These are phyloP conservation scores for Tetradesmus lagerheimii DNA, from an alignment of 139 green algal genomes.

Conservation along the genomic window DNA sequence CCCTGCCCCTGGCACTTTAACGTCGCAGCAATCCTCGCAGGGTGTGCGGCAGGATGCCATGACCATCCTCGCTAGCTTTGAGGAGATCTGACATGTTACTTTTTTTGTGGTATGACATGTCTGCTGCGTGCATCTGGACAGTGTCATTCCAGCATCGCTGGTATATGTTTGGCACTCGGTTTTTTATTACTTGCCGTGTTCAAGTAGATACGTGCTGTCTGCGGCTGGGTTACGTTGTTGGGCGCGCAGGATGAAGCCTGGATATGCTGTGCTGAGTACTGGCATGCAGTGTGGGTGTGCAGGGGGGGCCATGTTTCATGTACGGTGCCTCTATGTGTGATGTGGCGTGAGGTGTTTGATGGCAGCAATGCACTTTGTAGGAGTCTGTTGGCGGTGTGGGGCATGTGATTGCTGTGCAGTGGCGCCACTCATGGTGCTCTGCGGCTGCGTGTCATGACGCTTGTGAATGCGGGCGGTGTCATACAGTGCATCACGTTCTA, in stretches of 20 bases:
- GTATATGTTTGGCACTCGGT: too few species aligned
- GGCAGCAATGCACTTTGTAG: not conserved
- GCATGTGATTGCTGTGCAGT: not conserved
- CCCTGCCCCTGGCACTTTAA: not conserved
- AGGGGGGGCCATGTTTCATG: not conserved
- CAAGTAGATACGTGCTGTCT: too few species aligned
- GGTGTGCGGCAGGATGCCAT: not conserved
- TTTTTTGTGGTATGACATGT: not conserved
- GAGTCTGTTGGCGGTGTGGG: not conserved
- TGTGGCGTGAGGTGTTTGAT: not conserved
- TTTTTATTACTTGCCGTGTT: too few species aligned
- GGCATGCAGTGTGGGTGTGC: not conserved
- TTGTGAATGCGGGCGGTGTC: too few species aligned
- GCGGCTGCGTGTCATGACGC: too few species aligned
- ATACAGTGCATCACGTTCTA: too few species aligned
- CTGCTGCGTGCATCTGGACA: too few species aligned
- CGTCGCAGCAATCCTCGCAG: not conserved
- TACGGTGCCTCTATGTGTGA: not conserved
- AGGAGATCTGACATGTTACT: not conserved
- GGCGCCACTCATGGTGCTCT: too few species aligned
- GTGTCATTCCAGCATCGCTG: too few species aligned
- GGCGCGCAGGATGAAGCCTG: not conserved
- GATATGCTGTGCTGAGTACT: not conserved
- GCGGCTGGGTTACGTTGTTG: too few species aligned
- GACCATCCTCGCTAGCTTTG: constrained; percentile 16